Conservation (phyloP, 2,329 filamentous ascomycete genomes). For the Diplodia scrobiculata region DNA sequence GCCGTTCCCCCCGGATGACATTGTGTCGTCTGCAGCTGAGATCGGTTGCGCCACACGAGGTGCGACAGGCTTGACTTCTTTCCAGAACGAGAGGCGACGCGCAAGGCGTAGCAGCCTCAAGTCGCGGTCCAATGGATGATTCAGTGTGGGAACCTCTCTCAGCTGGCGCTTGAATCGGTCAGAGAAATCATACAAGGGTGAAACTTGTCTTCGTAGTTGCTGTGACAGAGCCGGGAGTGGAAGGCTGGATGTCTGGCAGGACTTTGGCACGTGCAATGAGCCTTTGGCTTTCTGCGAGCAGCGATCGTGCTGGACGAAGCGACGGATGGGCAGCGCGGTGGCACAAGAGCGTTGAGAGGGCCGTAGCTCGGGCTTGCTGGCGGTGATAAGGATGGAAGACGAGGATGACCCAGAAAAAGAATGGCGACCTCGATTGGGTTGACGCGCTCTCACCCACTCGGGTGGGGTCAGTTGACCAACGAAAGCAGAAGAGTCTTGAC, state of each 20-base stretch:
- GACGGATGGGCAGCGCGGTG: background rate
- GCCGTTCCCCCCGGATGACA: constrained; percentile 4
- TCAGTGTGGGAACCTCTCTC: background rate
- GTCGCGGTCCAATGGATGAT: background rate
- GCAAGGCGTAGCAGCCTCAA: background rate
- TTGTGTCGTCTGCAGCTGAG: background rate
- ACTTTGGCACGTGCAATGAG: background rate
- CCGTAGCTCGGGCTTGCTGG: background rate
- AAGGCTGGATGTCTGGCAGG: background rate
- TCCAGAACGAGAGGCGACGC: constrained; percentile 20
- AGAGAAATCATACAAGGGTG: background rate
- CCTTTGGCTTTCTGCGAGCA: background rate
- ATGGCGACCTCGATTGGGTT: constrained; percentile 16
- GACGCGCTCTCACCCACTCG: background rate
- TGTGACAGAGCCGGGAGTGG: background rate
- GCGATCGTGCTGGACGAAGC: background rate
- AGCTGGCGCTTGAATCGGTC: background rate
- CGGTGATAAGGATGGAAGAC: constrained; percentile 14
- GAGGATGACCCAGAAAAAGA: constrained; percentile 27
- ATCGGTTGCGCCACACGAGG: background rate
- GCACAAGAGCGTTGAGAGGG: background rate
- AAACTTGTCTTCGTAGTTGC: background rate
- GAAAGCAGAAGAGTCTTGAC: constrained; percentile 1
- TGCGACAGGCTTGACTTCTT: background rate
- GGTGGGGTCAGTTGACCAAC: background rate